phyloP scores from a whole-genome alignment of 164 flowering plant species.

The Piper betle region DNA sequence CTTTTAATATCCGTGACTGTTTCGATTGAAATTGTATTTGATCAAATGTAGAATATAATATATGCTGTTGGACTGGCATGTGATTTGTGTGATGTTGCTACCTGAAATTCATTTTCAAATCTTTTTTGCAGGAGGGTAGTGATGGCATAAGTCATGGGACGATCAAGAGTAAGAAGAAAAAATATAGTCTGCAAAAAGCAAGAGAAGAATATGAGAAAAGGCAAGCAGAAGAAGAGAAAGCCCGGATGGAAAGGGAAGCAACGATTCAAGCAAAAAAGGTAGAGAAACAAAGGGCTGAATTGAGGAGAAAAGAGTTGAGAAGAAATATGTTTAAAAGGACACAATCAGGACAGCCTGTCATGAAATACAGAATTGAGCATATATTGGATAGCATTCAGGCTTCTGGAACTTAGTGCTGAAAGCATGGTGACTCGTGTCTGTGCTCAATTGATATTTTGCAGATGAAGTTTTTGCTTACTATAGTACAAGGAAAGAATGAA shows the following conservation, averaged over 20 bases:
- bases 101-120: not conserved
- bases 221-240: slow-evolving; percentile 53
- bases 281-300: slow-evolving; percentile 42
- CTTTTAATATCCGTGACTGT: too few species aligned
- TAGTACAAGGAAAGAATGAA: too few species aligned
- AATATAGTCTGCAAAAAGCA: slow-evolving; percentile 27
- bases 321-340: slow-evolving; percentile 74
- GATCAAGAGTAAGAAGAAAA: slow-evolving; percentile 19
- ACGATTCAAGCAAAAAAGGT: slow-evolving; percentile 42
- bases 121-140: slow-evolving; percentile 21
- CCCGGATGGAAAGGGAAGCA: slow-evolving; percentile 59
- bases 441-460: too few species aligned
- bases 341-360: slow-evolving; percentile 70
- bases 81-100: too few species aligned
- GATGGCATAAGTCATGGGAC: slow-evolving; percentile 10
- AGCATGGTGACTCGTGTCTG: too few species aligned
- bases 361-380: slow-evolving; percentile 87
- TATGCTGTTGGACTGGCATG: too few species aligned
- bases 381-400: slow-evolving; percentile 47
- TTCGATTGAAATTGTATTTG: too few species aligned
- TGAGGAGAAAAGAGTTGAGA: slow-evolving; percentile 40
- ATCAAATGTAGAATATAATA: too few species aligned
- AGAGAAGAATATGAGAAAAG: slow-evolving; percentile 45
- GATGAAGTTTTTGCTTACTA: too few species aligned
- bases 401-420: slow-evolving; percentile 12